Base-by-base conservation (phyloP, 2,329 filamentous ascomycete genomes). In the Hypoxylon sp. region DNA sequence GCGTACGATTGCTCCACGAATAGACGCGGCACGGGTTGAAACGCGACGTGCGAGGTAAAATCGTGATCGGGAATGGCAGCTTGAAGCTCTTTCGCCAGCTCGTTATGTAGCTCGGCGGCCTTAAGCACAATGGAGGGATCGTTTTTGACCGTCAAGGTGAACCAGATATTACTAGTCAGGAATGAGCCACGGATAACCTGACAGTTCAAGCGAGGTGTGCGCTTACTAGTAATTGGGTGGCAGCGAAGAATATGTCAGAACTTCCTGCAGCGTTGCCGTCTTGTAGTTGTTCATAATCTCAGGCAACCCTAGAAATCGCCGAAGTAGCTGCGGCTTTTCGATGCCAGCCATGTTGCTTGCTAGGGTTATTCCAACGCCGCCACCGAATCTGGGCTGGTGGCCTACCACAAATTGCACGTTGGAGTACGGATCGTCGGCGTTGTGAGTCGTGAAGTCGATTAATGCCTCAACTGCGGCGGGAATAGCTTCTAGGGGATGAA, bases 81-180 rank as follows among this genome's bases (percentile, higher is more conserved):
- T 58, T 74, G 71, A 1, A 74, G 68, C 10, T 72, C 62, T 15
- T 64, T 39, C 50, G 72, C 73, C 7, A 80, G 67, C 15, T 65
- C 43, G 15, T 73, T 64, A 64, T 76, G 76, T 52, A 75, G 71
- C 0, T 75, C 70, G 0, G 71, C 68, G 5, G 76, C 74, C 44
- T 78, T 76, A 26, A 68, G 59, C 17, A 80, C 68, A 5, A 79
- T 72, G 20, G 72, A 71, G 0, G 72, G 68, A 48, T 79, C 74
- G 56, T 79, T 79, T 52, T 77, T 75, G 64, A 79, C 75, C 0
- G 74, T 68, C 7, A 71, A 57, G 0, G 77, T 77, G 65, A 76
- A 78, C 78, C 79, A 80, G 1, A 72, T 70, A 46, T 77, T 75
- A 41, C 72, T 75, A 39, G 37, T 37, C 28, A 39, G 15, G 41